Percentiles rank a stretch among this genome's conserved stretches.
These are phyloP conservation scores for Sporothrix pseudoabietina DNA, from an alignment of 2,329 filamentous ascomycete genomes.

Conservation along the genomic window DNA sequence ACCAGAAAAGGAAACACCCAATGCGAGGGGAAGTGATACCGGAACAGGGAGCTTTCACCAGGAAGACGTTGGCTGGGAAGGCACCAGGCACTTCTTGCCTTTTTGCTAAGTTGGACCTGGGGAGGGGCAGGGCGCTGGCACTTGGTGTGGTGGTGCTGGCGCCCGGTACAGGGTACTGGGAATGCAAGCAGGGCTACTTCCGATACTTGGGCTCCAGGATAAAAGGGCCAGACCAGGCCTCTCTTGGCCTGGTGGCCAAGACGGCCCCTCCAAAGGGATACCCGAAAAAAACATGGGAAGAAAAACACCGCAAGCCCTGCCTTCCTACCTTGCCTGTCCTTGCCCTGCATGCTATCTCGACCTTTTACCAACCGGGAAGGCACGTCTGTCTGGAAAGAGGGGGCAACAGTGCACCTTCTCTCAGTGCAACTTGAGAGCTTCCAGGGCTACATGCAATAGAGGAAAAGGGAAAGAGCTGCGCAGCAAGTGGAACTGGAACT, in stretches of 20 bases:
- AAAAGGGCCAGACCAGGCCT: not conserved
- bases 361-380: not conserved
- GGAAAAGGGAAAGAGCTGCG: not conserved
- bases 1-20: not conserved
- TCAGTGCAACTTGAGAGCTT: not conserved
- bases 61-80: not conserved
- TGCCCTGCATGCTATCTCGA: not conserved
- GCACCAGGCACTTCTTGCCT: not conserved
- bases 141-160: not conserved
- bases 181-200: not conserved
- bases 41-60: slow-evolving; percentile 12
- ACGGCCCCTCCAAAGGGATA: not conserved
- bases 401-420: not conserved
- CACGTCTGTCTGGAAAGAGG: not conserved
- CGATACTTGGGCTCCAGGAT: not conserved
- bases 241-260: slow-evolving; percentile 2
- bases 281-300: not conserved
- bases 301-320: slow-evolving; percentile 10
- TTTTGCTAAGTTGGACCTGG: not conserved
- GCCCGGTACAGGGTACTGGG: slow-evolving; percentile 22
- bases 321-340: not conserved
- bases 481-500: not conserved
- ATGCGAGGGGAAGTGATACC: slow-evolving; percentile 28
- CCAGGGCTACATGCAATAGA: not conserved
- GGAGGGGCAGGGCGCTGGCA: not conserved